Percentiles rank a stretch among this genome's conserved stretches.
Conservation (phyloP, 306 rosid species). For the Quercus aquifolioides region DNA sequence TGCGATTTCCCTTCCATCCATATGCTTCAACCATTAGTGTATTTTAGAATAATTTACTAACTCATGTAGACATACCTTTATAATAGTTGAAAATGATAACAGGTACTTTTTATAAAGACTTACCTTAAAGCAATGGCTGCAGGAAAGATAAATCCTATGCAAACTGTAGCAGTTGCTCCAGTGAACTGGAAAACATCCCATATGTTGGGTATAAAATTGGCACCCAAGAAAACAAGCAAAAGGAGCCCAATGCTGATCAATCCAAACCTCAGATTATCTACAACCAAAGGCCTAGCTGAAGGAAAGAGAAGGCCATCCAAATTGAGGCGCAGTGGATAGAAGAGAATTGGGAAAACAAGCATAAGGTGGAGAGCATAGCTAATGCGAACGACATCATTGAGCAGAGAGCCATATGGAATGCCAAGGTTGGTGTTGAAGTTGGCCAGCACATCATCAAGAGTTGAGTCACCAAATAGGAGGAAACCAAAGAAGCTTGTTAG, state of each 20-base stretch:
- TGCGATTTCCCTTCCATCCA: neutral
- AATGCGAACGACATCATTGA: conserved; percentile 56
- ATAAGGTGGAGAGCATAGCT: conserved; percentile 70
- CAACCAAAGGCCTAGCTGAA: conserved; percentile 41
- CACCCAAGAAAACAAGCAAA: conserved; percentile 43
- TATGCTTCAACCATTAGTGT: neutral
- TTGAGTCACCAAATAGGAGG: conserved; percentile 65
- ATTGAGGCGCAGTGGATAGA: conserved; percentile 59
- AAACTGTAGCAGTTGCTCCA: conserved; percentile 74
- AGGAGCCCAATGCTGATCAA: conserved; percentile 47
- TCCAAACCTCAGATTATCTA: conserved; percentile 33
- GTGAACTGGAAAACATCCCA: conserved; percentile 69
- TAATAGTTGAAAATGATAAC: neutral
- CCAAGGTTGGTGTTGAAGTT: conserved; percentile 67
- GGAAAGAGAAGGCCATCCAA: conserved; percentile 52
- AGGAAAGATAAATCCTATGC: conserved; percentile 68
- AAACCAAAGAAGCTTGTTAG: conserved; percentile 60
- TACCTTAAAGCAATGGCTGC: conserved; percentile 68
- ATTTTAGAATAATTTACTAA: neutral
- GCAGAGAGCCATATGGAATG: conserved; percentile 53
- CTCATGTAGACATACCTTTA: neutral
- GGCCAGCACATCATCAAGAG: conserved; percentile 63
- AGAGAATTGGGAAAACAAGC: conserved; percentile 69
- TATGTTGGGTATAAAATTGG: conserved; percentile 68
- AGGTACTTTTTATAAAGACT: neutral